Conservation (phyloP, 108 stramenopile genomes). For the Cyclotella cryptica region DNA sequence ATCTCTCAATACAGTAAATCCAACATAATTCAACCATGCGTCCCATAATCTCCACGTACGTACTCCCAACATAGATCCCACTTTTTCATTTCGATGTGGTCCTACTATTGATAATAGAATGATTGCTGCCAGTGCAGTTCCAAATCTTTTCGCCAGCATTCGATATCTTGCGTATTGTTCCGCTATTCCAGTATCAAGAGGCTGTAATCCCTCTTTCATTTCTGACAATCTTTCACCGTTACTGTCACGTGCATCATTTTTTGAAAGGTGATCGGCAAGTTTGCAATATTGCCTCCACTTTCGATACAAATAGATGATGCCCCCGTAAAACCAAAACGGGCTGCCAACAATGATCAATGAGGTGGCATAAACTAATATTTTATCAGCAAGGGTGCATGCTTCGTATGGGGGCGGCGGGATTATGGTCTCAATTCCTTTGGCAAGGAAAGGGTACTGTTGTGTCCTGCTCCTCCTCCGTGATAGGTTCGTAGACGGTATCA, state of each 20-base stretch:
- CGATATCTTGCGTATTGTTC: constrained; percentile 22
- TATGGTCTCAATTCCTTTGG: constrained; percentile 43
- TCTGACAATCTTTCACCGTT: constrained; percentile 6
- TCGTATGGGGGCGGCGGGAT: constrained; percentile 42
- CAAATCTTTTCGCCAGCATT: constrained; percentile 31
- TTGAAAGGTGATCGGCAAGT: constrained; percentile 16
- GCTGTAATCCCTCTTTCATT: constrained; percentile 10
- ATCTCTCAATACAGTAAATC: constrained; percentile 75
- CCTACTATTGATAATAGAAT: constrained; percentile 53
- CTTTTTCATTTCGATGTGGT: constrained; percentile 65
- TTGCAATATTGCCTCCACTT: constrained; percentile 47
- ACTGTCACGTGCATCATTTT: background rate
- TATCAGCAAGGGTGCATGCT: constrained; percentile 43
- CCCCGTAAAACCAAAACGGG: constrained; percentile 56
- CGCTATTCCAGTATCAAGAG: background rate
- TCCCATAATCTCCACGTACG: constrained; percentile 83
- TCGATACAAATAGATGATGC: constrained; percentile 38
- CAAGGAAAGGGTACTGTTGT: constrained; percentile 34
- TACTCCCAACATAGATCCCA: constrained; percentile 63
- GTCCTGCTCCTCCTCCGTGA: background rate
- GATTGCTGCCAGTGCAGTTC: constrained; percentile 30
- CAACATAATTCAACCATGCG: constrained; percentile 80
- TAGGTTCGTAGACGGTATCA: background rate
- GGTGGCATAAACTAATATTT: constrained; percentile 45
- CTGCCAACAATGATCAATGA: constrained; percentile 51